These are phyloP conservation scores for Arthroderma uncinatum DNA, from an alignment of 2,329 filamentous ascomycete genomes.

Conservation along the genomic window DNA sequence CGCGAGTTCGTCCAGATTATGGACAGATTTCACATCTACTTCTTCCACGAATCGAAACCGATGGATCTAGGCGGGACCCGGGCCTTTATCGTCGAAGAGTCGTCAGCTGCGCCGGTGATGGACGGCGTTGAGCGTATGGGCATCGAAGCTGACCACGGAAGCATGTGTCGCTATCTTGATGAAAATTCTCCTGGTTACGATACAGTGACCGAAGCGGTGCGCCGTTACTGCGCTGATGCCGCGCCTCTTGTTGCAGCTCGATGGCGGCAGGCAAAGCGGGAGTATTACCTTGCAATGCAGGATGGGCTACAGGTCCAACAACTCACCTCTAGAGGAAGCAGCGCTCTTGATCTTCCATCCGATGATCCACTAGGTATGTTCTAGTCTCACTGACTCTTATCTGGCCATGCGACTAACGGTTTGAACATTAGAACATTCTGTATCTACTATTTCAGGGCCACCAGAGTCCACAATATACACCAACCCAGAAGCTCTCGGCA, in stretches of 20 bases:
- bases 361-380: conserved; percentile 10
- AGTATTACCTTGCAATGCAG: conserved; percentile 27
- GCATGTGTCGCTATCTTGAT: conserved; percentile 61
- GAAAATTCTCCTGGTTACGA: conserved; percentile 55
- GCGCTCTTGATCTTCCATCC: conserved; percentile 3
- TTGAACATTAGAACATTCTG: neutral
- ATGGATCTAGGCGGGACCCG: conserved; percentile 56
- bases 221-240: conserved; percentile 41
- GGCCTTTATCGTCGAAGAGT: conserved; percentile 56
- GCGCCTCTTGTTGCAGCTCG: conserved; percentile 44
- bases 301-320: conserved; percentile 19
- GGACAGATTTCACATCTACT: conserved; percentile 59
- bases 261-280: conserved; percentile 48
- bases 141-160: conserved; percentile 61
- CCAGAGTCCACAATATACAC: neutral
- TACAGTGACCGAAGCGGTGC: conserved; percentile 39
- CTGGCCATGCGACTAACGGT: neutral
- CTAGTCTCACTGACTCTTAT: neutral
- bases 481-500: neutral
- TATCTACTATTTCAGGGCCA: neutral
- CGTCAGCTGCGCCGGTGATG: conserved; percentile 57
- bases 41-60: conserved; percentile 64
- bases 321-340: neutral
- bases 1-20: conserved; percentile 61
- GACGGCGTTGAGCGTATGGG: conserved; percentile 61